phyloP scores from a whole-genome alignment of 2,329 filamentous ascomycete genomes.

The Chalaropsis ovoidea region DNA sequence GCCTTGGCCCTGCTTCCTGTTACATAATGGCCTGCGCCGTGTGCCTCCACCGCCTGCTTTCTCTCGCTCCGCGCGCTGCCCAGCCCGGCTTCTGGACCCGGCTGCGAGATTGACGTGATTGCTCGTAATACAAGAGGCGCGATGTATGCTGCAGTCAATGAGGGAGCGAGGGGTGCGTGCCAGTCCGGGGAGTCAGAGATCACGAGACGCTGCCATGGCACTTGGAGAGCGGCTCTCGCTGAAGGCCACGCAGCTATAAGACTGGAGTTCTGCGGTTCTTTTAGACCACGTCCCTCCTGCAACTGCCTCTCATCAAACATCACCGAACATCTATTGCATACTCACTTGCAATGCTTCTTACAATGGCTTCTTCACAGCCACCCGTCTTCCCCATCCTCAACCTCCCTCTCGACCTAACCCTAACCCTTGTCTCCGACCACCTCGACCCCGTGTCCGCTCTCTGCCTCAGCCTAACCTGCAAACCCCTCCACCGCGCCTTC shows the following conservation, averaged over 20 bases:
- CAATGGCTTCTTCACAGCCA: not conserved
- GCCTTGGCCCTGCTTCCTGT: not conserved
- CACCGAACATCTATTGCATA: not conserved
- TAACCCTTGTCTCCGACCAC: slow-evolving; percentile 13
- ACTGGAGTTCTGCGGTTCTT: not conserved
- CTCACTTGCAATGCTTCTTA: not conserved
- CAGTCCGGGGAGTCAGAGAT: not conserved
- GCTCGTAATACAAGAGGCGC: not conserved
- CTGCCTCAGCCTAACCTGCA: slow-evolving; percentile 15
- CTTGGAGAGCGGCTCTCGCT: not conserved
- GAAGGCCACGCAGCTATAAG: not conserved
- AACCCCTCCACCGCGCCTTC: slow-evolving; percentile 9
- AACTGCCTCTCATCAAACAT: not conserved
- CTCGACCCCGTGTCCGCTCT: slow-evolving; percentile 11
- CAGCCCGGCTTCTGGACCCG: slow-evolving; percentile 5
- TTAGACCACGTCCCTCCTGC: not conserved
- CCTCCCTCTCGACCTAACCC: slow-evolving; percentile 22
- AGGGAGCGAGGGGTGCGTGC: not conserved
- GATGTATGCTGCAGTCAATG: not conserved
- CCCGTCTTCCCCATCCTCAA: slow-evolving; percentile 16
- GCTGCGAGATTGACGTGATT: slow-evolving; percentile 10
- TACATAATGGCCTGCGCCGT: slow-evolving; percentile 12
- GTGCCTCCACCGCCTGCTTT: not conserved
- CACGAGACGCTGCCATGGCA: not conserved
- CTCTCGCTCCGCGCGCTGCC: not conserved